phyloP scores from a whole-genome alignment of 2,329 filamentous ascomycete species.

The Tolypocladium nubicola region DNA sequence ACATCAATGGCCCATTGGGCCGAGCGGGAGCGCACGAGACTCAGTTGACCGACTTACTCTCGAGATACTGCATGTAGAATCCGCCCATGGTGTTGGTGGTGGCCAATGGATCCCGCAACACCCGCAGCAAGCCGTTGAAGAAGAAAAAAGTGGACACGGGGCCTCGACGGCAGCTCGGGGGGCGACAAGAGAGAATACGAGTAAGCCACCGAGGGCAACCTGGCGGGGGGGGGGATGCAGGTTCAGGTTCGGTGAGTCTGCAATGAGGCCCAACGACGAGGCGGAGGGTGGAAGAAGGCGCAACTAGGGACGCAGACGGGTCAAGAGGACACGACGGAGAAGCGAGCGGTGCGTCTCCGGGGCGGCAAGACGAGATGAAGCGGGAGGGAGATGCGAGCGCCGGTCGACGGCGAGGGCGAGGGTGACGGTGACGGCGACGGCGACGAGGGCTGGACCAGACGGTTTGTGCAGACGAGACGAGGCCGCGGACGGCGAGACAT shows the following conservation, averaged over 20 bases:
- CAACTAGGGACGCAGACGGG: not conserved
- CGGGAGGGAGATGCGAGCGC: not conserved
- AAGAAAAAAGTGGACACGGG: conserved; percentile 12
- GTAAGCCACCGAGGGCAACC: not conserved
- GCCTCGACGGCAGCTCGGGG: conserved; percentile 1
- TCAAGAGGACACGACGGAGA: not conserved
- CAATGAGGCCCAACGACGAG: conserved; percentile 41
- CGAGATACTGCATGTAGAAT: conserved; percentile 63
- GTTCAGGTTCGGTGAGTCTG: conserved; percentile 24
- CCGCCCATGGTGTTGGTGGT: conserved; percentile 41
- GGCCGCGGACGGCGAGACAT: conserved; percentile 47
- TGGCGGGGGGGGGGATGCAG: not conserved
- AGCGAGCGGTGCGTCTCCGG: not conserved
- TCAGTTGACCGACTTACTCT: conserved; percentile 48
- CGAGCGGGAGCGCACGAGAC: not conserved
- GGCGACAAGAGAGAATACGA: not conserved
- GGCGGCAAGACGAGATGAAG: not conserved
- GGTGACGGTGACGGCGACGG: not conserved
- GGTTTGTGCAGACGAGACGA: conserved; percentile 35
- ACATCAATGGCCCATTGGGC: not conserved
- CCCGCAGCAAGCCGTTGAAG: conserved; percentile 1
- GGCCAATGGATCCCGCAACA: conserved; percentile 12
- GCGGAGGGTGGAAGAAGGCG: conserved; percentile 5
- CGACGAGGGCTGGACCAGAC: not conserved
- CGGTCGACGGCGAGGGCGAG: not conserved